Evolutionary conservation across 2,329 filamentous ascomycete genomes (phyloP).

Genomic region (Ceratocystis albifundus): DNA sequence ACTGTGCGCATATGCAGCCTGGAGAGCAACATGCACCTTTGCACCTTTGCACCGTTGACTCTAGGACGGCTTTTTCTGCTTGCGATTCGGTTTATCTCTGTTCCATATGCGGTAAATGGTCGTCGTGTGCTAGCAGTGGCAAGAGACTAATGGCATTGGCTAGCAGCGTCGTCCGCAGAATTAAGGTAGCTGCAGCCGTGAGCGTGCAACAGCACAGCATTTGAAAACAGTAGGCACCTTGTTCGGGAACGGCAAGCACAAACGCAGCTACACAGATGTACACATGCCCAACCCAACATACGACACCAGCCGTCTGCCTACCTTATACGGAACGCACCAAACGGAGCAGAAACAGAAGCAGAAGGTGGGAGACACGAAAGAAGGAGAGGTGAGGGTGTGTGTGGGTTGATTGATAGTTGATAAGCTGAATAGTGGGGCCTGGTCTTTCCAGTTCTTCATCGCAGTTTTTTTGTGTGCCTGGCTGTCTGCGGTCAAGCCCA

Average conservation of each 20-base stretch:
- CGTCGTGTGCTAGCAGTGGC: background rate
- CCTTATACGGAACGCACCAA: too few relatives aligned
- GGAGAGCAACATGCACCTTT: background rate
- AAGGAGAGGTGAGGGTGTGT: background rate
- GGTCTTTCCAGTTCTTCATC: background rate
- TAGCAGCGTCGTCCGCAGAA: background rate
- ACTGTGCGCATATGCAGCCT: background rate
- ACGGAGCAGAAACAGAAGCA: too few relatives aligned
- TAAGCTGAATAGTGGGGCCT: slow-evolving; percentile 1
- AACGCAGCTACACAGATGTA: background rate
- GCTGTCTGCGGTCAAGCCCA: background rate
- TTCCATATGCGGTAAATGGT: too few relatives aligned
- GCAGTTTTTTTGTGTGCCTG: background rate
- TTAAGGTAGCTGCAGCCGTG: too few relatives aligned
- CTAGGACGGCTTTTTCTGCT: background rate
- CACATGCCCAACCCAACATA: background rate
- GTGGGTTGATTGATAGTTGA: background rate
- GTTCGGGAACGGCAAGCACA: background rate
- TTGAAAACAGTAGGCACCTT: too few relatives aligned
- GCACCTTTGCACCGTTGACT: background rate
- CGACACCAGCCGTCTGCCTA: background rate
- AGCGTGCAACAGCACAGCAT: too few relatives aligned
- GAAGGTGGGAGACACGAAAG: too few relatives aligned
- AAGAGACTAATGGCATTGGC: background rate
- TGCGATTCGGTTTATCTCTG: too few relatives aligned